Conservation (phyloP, 2,329 filamentous ascomycete genomes). For the Colletotrichum zoysiae region DNA sequence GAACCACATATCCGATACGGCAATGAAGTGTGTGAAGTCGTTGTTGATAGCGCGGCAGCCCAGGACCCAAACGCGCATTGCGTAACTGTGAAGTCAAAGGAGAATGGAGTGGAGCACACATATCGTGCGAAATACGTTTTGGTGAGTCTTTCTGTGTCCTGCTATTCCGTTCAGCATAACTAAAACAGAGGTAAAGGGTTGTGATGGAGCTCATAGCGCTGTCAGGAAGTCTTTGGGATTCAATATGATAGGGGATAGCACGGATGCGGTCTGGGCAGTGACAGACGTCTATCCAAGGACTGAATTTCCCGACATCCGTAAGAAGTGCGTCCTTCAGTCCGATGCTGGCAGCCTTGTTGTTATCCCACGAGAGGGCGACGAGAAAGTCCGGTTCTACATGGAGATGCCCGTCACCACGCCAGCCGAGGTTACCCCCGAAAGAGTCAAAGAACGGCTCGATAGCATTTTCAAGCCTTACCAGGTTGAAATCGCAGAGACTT, state of each 20-base stretch:
- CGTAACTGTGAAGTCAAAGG: slow-evolving; percentile 53
- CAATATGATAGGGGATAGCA: slow-evolving; percentile 71
- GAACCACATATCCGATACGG: slow-evolving; percentile 66
- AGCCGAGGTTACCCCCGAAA: slow-evolving; percentile 64
- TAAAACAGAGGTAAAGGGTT: slow-evolving; percentile 43
- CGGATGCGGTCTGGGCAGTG: slow-evolving; percentile 68
- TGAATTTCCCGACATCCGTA: slow-evolving; percentile 72
- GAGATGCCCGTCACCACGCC: slow-evolving; percentile 67
- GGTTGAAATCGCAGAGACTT: slow-evolving; percentile 71
- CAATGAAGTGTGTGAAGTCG: slow-evolving; percentile 61
- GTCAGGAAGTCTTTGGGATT: slow-evolving; percentile 64
- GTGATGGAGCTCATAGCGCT: slow-evolving; percentile 64
- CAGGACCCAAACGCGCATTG: slow-evolving; percentile 55
- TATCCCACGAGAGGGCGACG: slow-evolving; percentile 73
- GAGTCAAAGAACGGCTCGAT: slow-evolving; percentile 65
- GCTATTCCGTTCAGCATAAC: background rate
- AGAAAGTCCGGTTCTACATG: slow-evolving; percentile 75
- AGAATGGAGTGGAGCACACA: slow-evolving; percentile 52
- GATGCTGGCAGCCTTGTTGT: slow-evolving; percentile 70
- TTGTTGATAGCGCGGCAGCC: slow-evolving; percentile 58
- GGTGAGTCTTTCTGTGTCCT: background rate
- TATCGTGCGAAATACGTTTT: slow-evolving; percentile 34
- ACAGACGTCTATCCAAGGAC: slow-evolving; percentile 69
- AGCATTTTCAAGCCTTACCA: slow-evolving; percentile 66
- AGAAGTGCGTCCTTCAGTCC: slow-evolving; percentile 67